Evolutionary conservation across 1,284 basidiomycete genomes (phyloP).

Genomic region (Baeospora myosura): DNA sequence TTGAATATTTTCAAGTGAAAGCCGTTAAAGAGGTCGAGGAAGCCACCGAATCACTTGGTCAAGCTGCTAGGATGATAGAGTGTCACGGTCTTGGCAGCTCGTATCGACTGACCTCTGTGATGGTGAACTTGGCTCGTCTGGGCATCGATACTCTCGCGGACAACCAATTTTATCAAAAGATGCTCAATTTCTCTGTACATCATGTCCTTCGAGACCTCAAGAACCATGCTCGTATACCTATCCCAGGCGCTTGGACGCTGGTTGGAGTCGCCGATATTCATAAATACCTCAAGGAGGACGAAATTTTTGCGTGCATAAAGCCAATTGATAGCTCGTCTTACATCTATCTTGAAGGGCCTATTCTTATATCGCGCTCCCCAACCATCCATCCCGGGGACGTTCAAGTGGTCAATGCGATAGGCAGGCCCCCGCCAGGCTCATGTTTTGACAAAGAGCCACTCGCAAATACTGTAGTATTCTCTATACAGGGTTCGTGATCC

Average conservation of each 20-base stretch:
- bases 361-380: constrained; percentile 57
- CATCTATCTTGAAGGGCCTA: constrained; percentile 46
- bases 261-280: constrained; percentile 65
- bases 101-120: constrained; percentile 32
- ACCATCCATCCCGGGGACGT: constrained; percentile 67
- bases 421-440: constrained; percentile 41
- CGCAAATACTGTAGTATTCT: constrained; percentile 54
- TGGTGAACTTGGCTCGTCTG: constrained; percentile 30
- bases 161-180: constrained; percentile 44
- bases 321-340: constrained; percentile 25
- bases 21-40: constrained; percentile 42
- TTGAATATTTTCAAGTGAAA: constrained; percentile 43
- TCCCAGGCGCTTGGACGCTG: constrained; percentile 53
- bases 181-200: constrained; percentile 45
- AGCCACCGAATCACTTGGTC: constrained; percentile 34
- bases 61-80: constrained; percentile 42
- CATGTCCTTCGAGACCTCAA: constrained; percentile 64
- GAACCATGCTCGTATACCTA: constrained; percentile 58
- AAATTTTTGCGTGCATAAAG: constrained; percentile 55
- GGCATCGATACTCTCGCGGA: constrained; percentile 21
- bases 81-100: constrained; percentile 34
- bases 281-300: constrained; percentile 36
- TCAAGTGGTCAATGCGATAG: constrained; percentile 53
- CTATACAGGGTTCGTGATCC: constrained; percentile 35
- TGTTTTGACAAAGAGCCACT: constrained; percentile 44